Percentiles rank a stretch among this genome's conserved stretches.
Conservation (phyloP, 179 eudicot species). For the Sideroxylon spinosum region DNA sequence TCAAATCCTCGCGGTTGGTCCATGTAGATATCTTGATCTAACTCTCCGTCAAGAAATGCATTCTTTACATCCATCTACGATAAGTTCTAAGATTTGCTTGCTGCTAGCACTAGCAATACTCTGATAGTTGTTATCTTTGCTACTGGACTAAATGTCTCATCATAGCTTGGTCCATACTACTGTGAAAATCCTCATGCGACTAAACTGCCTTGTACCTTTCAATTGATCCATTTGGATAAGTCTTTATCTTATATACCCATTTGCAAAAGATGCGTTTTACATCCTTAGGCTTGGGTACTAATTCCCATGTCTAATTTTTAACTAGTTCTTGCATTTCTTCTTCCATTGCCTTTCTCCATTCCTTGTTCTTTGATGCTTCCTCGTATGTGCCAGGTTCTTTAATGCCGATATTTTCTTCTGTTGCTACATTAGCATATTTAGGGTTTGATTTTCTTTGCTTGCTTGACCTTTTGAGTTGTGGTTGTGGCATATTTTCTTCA, state of each 20-base stretch:
- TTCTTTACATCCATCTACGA: conserved; percentile 14
- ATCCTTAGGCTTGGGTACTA: neutral
- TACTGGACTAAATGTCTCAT: conserved; percentile 18
- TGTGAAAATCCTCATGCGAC: neutral
- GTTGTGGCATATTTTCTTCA: neutral
- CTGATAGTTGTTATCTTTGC: conserved; percentile 1
- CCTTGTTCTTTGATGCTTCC: too few species aligned
- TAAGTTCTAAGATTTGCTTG: conserved; percentile 4
- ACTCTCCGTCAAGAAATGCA: neutral
- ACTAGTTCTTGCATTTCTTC: neutral
- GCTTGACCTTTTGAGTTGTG: neutral
- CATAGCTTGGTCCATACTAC: conserved; percentile 10
- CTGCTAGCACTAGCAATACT: conserved; percentile 4
- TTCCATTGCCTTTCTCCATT: conserved; percentile 3
- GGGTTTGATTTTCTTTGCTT: neutral
- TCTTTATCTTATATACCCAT: neutral
- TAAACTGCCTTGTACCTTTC: neutral
- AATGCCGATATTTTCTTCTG: too few species aligned
- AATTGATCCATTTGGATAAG: neutral
- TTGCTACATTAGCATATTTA: too few species aligned
- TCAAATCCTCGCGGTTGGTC: neutral
- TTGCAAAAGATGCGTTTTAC: neutral
- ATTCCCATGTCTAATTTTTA: conserved; percentile 3
- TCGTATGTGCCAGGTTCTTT: too few species aligned
- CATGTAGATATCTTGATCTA: neutral